Conservation (phyloP, 305 asterid genomes). For the Galium porrigens region DNA sequence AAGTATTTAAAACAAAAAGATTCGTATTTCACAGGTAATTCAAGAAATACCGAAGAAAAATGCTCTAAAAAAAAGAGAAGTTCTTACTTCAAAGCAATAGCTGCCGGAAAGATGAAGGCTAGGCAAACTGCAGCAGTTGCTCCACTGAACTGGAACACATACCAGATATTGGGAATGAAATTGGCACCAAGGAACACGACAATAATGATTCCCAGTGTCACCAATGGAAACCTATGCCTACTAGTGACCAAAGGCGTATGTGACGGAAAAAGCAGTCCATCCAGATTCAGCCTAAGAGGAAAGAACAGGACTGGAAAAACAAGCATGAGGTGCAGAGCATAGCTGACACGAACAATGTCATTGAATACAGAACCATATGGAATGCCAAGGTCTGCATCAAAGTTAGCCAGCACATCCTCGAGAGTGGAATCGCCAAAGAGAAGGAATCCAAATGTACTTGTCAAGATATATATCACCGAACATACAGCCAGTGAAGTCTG, state of each 20-base stretch:
- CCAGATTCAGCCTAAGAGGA: slow-evolving; percentile 46
- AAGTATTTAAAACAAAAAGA: not conserved
- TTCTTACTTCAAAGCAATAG: slow-evolving; percentile 31
- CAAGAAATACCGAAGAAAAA: not conserved
- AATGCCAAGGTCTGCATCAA: slow-evolving; percentile 32
- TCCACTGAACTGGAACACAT: slow-evolving; percentile 58
- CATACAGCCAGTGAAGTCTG: slow-evolving; percentile 36
- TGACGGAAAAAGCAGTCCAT: slow-evolving; percentile 37
- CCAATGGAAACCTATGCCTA: slow-evolving; percentile 21
- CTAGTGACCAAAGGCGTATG: slow-evolving; percentile 23
- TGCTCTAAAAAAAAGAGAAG: not conserved
- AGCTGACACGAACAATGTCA: slow-evolving; percentile 46
- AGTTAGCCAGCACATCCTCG: slow-evolving; percentile 44
- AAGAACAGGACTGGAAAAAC: slow-evolving; percentile 40
- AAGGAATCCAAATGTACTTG: slow-evolving; percentile 44
- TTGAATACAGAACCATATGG: slow-evolving; percentile 35
- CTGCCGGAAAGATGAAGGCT: slow-evolving; percentile 43
- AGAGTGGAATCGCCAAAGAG: slow-evolving; percentile 42
- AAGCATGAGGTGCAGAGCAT: slow-evolving; percentile 44
- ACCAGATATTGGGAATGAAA: slow-evolving; percentile 57
- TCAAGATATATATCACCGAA: slow-evolving; percentile 35
- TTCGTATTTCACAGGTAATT: not conserved
- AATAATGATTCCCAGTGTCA: slow-evolving; percentile 27
- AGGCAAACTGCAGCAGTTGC: slow-evolving; percentile 46
- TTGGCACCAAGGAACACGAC: slow-evolving; percentile 40